phyloP scores from a whole-genome alignment of 2,329 filamentous ascomycete genomes.

The Teratosphaeria zuluensis region DNA sequence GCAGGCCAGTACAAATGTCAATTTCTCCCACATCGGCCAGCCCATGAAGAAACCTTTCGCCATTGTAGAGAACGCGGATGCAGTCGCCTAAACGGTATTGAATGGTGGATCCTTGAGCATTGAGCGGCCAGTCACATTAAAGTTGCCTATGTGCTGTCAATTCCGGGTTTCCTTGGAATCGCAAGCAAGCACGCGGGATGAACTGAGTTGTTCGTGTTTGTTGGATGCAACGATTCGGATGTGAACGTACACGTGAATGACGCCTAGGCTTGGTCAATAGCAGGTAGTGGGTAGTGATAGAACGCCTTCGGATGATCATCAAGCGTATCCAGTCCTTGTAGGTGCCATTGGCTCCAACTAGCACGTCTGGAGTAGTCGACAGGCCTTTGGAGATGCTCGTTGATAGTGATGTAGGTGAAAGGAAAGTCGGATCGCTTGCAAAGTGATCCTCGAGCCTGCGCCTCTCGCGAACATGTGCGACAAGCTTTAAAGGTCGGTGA shows the following conservation, averaged over 20 bases:
- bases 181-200: neutral
- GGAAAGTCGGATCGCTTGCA: neutral
- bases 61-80: constrained; percentile 2
- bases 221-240: neutral
- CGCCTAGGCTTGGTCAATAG: neutral
- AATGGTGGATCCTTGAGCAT: neutral
- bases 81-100: neutral
- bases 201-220: neutral
- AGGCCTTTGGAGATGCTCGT: neutral
- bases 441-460: neutral
- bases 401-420: neutral
- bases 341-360: neutral
- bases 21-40: constrained; percentile 80
- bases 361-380: neutral
- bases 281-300: constrained; percentile 2
- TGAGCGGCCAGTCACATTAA: neutral
- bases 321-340: neutral
- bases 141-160: neutral
- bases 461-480: neutral
- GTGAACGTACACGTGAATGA: constrained; percentile 3
- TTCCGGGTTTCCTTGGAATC: neutral
- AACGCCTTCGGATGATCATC: neutral
- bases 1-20: constrained; percentile 74
- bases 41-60: constrained; percentile 31
- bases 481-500: neutral